Conservation (phyloP, 2,329 filamentous ascomycete genomes). For the Ceratocystiopsis minuta region DNA sequence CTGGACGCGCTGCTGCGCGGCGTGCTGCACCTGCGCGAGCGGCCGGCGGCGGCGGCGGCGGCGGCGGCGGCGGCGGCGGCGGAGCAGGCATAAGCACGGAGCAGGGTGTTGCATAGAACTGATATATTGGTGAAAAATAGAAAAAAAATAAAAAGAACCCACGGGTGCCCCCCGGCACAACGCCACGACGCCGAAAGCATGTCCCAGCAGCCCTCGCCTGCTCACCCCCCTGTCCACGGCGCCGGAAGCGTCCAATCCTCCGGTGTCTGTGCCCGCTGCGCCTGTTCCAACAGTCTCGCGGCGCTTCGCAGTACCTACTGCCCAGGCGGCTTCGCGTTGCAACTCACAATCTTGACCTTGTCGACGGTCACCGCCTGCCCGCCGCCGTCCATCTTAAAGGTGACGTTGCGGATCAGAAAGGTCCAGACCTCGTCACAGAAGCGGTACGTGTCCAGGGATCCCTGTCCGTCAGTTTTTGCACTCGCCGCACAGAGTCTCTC, state of each 20-base stretch:
- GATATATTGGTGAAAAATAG: neutral
- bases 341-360: slow-evolving; percentile 96
- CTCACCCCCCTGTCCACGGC: too few relatives aligned
- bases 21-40: neutral
- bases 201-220: too few relatives aligned
- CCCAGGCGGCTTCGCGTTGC: slow-evolving; percentile 56
- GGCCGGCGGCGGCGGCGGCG: neutral
- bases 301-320: slow-evolving; percentile 1
- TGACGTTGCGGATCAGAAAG: slow-evolving; percentile 94
- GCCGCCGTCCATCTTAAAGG: slow-evolving; percentile 88
- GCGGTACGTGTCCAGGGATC: slow-evolving; percentile 91
- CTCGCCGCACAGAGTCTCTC: too few relatives aligned
- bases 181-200: too few relatives aligned
- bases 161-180: neutral
- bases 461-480: slow-evolving; percentile 30
- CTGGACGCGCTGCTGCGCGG: slow-evolving; percentile 7
- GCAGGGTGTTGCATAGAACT: too few relatives aligned
- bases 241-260: too few relatives aligned
- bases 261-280: too few relatives aligned
- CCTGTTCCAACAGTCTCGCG: too few relatives aligned
- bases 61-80: too few relatives aligned
- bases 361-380: slow-evolving; percentile 54
- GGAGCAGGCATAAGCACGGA: too few relatives aligned
- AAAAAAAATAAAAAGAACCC: neutral
- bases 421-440: slow-evolving; percentile 99